These are phyloP conservation scores for Citrus medica DNA, from an alignment of 345 rosid genomes.

Conservation along the genomic window DNA sequence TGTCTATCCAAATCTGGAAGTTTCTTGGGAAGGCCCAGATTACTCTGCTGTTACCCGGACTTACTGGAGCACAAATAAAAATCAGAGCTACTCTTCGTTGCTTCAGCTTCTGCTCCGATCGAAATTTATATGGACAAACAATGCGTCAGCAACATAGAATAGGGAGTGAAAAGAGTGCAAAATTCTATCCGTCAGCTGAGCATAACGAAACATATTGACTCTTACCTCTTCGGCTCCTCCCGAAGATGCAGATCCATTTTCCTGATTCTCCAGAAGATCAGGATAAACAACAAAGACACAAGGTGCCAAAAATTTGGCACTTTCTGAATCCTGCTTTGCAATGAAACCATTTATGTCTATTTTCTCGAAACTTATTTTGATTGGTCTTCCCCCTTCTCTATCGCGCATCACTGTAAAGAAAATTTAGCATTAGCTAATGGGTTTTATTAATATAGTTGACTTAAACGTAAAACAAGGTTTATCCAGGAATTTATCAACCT, in stretches of 20 bases:
- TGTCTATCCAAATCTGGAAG: slow-evolving; percentile 60
- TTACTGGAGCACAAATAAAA: slow-evolving; percentile 76
- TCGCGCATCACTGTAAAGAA: slow-evolving; percentile 53
- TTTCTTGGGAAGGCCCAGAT: slow-evolving; percentile 81
- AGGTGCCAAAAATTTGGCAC: slow-evolving; percentile 55
- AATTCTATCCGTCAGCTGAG: background rate
- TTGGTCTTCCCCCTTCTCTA: slow-evolving; percentile 83
- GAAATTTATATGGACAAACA: background rate
- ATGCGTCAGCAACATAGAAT: background rate
- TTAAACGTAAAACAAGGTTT: background rate
- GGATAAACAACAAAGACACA: slow-evolving; percentile 53
- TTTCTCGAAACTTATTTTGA: slow-evolving; percentile 50
- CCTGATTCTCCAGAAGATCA: slow-evolving; percentile 34
- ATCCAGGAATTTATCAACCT: slow-evolving; percentile 28
- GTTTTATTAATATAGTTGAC: background rate
- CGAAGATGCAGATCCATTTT: slow-evolving; percentile 35
- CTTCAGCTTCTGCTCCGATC: slow-evolving; percentile 21
- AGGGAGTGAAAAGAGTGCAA: background rate
- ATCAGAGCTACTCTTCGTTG: slow-evolving; percentile 45
- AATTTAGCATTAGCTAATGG: background rate
- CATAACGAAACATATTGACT: background rate
- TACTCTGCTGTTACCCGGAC: slow-evolving; percentile 84
- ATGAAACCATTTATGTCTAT: slow-evolving; percentile 47
- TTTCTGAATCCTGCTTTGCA: slow-evolving; percentile 60
- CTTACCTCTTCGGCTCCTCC: slow-evolving; percentile 38